phyloP scores from a whole-genome alignment of 805 yeast genomes.

The Isabelozyma heimii region DNA sequence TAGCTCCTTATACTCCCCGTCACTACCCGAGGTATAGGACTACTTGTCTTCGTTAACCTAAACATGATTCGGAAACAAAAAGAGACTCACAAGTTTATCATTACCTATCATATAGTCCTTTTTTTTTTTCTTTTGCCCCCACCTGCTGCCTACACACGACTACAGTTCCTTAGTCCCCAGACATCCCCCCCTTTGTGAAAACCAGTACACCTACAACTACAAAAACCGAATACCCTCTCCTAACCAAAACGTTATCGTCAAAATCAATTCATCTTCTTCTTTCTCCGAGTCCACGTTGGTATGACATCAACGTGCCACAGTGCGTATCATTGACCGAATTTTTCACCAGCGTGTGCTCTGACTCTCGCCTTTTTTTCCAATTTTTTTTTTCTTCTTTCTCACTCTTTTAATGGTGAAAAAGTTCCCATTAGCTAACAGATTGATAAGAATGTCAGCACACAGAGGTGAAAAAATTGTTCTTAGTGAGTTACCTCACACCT shows the following conservation, averaged over 20 bases:
- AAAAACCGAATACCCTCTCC: too few relatives aligned
- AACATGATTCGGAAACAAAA: neutral
- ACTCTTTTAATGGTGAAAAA: neutral
- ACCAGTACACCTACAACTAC: too few relatives aligned
- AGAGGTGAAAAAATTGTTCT: constrained; percentile 24
- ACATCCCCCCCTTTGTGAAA: neutral
- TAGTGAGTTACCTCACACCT: constrained; percentile 46
- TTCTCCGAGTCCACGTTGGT: neutral
- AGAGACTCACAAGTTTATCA: too few relatives aligned
- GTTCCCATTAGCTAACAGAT: neutral
- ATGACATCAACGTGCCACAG: neutral
- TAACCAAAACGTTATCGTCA: too few relatives aligned
- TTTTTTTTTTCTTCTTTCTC: neutral
- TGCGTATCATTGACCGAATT: neutral
- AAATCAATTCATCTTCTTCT: too few relatives aligned
- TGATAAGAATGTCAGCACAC: constrained; percentile 29
- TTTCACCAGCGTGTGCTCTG: neutral
- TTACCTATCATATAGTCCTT: neutral
- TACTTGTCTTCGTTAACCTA: neutral
- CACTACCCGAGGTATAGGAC: neutral
- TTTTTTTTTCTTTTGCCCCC: neutral
- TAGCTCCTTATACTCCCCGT: neutral
- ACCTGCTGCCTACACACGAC: neutral
- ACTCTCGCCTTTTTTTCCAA: neutral
- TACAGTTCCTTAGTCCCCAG: neutral